Evolutionary conservation across 345 rosid genomes (phyloP).

Genomic region (Populus ilicifolia): DNA sequence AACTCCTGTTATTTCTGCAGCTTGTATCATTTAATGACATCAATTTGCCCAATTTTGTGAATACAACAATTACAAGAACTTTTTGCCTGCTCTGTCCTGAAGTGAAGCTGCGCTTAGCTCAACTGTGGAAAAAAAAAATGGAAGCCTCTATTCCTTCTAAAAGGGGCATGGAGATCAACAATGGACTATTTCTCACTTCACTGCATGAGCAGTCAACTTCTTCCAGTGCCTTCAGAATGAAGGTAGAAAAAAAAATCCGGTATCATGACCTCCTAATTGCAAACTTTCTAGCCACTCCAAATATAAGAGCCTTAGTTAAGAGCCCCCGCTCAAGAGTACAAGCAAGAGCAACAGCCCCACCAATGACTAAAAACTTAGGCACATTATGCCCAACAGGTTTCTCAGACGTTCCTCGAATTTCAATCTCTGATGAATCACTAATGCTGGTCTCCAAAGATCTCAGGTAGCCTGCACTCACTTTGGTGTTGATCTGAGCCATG

Average conservation of each 20-base stretch:
- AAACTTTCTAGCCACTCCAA: conserved; percentile 88
- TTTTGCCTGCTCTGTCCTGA: conserved; percentile 4
- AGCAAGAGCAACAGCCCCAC: conserved; percentile 91
- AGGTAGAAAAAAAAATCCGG: neutral
- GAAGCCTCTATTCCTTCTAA: neutral
- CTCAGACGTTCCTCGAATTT: conserved; percentile 27
- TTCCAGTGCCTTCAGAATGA: conserved; percentile 7
- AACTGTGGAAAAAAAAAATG: conserved; percentile 6
- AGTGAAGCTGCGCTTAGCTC: conserved; percentile 18
- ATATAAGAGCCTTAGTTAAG: conserved; percentile 83
- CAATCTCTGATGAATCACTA: conserved; percentile 28
- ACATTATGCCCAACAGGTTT: conserved; percentile 47
- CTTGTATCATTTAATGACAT: conserved; percentile 14
- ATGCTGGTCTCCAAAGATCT: conserved; percentile 44
- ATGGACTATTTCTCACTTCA: conserved; percentile 12
- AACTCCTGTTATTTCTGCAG: conserved; percentile 9
- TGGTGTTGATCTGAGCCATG: conserved; percentile 87
- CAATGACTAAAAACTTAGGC: conserved; percentile 63
- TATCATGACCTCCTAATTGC: conserved; percentile 70
- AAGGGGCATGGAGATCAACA: conserved; percentile 11
- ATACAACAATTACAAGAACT: conserved; percentile 10
- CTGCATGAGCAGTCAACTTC: neutral
- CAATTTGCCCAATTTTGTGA: conserved; percentile 5
- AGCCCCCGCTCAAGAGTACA: conserved; percentile 84
- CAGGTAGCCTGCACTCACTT: conserved; percentile 65